These are phyloP conservation scores for Ajuga chamaepitys DNA, from an alignment of 257 asterid genomes.

Conservation along the genomic window DNA sequence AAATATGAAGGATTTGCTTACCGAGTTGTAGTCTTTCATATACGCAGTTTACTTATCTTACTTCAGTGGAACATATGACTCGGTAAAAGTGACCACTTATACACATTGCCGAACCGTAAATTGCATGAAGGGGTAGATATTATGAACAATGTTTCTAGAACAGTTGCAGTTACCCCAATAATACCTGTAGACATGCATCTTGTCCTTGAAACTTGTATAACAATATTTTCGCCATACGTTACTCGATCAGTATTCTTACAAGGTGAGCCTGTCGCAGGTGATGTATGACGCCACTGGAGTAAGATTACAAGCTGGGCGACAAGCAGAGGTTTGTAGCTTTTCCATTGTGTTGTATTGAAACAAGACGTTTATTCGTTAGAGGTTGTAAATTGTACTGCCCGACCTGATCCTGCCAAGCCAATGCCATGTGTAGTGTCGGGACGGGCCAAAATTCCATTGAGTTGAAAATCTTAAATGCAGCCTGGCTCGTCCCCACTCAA, in stretches of 20 bases:
- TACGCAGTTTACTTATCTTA: background rate
- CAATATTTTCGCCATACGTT: background rate
- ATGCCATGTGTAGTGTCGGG: too few species aligned
- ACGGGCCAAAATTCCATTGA: too few species aligned
- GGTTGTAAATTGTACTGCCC: too few species aligned
- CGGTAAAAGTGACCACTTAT: background rate
- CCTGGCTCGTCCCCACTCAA: too few species aligned
- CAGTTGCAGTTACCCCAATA: background rate
- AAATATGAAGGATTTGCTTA: background rate
- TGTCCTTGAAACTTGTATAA: background rate
- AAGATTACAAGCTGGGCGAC: constrained; percentile 96
- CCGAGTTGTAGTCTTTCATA: background rate
- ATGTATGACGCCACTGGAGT: constrained; percentile 98
- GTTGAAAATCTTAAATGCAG: too few species aligned
- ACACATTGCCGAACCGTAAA: background rate
- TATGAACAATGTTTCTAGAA: background rate
- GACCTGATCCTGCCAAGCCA: too few species aligned
- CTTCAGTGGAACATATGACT: background rate
- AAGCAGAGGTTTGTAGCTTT: constrained; percentile 77
- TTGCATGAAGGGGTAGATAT: background rate
- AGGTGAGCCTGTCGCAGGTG: constrained; percentile 42
- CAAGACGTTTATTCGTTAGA: background rate
- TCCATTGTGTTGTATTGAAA: background rate
- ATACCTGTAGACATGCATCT: background rate
- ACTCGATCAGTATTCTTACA: background rate